phyloP scores from a whole-genome alignment of 345 rosid genomes.

The Salix viminalis region DNA sequence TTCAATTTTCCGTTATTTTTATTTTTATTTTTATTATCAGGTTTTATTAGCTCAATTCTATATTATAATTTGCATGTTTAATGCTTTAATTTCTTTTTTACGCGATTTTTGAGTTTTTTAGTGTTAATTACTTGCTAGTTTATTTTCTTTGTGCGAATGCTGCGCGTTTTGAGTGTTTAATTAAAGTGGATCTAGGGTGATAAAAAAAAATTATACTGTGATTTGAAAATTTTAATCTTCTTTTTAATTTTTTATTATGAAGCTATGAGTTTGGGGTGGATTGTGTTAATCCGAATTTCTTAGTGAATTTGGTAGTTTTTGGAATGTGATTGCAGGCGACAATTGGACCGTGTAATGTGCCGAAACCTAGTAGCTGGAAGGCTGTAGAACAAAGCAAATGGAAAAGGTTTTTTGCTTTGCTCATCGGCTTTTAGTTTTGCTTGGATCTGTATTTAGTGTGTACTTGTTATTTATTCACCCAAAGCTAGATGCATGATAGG shows the following conservation, averaged over 20 bases:
- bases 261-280: not conserved
- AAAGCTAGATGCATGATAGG: not conserved
- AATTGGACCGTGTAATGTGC: conserved; percentile 75
- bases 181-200: conserved; percentile 29
- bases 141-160: not conserved
- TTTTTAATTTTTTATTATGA: too few relatives aligned
- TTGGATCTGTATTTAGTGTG: not conserved
- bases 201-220: not conserved
- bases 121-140: not conserved
- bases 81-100: not conserved
- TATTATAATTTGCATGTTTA: not conserved
- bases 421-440: not conserved
- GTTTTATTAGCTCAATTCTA: not conserved
- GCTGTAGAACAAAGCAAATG: conserved; percentile 94
- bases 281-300: not conserved
- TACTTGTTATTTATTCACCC: not conserved
- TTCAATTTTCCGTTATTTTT: not conserved
- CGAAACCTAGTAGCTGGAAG: conserved; percentile 93
- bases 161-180: conserved; percentile 4
- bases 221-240: too few relatives aligned
- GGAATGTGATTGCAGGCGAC: conserved; percentile 67
- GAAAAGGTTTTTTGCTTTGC: conserved; percentile 59
- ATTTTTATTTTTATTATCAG: not conserved
- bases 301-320: not conserved
- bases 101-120: not conserved